phyloP scores from a whole-genome alignment of 176 grass and related monocot species.

The Raddia distichophylla region DNA sequence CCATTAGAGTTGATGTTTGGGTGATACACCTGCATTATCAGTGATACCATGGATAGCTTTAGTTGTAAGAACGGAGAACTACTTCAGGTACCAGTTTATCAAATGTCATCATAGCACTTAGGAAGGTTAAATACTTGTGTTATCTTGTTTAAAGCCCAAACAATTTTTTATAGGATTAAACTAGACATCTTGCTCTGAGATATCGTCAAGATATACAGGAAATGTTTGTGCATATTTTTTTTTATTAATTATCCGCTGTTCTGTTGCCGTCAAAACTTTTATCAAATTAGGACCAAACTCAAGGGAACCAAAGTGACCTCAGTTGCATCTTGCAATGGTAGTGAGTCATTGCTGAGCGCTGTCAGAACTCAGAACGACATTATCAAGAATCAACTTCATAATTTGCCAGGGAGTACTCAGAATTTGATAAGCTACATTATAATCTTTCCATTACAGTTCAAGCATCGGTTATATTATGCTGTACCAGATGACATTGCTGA shows the following conservation, averaged over 20 bases:
- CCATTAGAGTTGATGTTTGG: slow-evolving; percentile 88
- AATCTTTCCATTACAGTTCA: slow-evolving; percentile 15
- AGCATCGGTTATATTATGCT: neutral
- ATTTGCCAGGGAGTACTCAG: neutral
- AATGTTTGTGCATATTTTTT: slow-evolving; percentile 1
- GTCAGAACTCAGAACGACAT: neutral
- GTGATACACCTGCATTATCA: slow-evolving; percentile 64
- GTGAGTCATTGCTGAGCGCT: neutral
- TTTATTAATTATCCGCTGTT: neutral
- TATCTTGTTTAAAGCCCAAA: neutral
- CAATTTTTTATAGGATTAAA: neutral
- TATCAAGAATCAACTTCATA: neutral
- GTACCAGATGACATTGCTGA: neutral
- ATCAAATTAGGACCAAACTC: neutral
- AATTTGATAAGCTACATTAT: neutral
- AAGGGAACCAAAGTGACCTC: neutral
- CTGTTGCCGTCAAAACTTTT: neutral
- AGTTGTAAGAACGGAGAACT: slow-evolving; percentile 3
- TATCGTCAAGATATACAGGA: neutral
- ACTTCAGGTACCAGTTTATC: neutral
- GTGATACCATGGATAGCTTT: slow-evolving; percentile 12
- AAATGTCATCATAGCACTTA: neutral
- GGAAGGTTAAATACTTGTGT: neutral
- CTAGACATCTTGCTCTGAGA: neutral
- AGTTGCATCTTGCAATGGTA: neutral